Conservation (phyloP, 257 asterid genomes). For the Nicotiana paniculata region DNA sequence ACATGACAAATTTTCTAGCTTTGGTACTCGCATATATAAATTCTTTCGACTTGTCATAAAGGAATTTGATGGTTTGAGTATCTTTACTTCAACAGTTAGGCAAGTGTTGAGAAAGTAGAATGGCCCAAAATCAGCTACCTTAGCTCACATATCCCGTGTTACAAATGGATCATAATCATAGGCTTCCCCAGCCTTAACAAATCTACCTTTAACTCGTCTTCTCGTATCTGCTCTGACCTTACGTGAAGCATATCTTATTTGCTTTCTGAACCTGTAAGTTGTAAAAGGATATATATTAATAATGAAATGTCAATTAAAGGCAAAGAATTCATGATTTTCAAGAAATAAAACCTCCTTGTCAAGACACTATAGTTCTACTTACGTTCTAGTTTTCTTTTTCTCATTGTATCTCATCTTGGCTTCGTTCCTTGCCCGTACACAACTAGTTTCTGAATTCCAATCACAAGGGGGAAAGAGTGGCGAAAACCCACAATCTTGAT, state of each 20-base stretch:
- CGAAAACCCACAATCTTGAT: slow-evolving; percentile 60
- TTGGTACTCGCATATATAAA: neutral
- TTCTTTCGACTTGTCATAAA: neutral
- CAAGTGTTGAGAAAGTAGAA: neutral
- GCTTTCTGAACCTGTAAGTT: slow-evolving; percentile 59
- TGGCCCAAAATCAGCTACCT: neutral
- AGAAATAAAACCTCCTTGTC: neutral
- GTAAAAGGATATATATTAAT: neutral
- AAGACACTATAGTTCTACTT: neutral
- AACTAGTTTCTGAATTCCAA: slow-evolving; percentile 32
- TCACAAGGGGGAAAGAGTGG: slow-evolving; percentile 53
- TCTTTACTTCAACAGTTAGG: neutral
- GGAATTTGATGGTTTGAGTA: neutral
- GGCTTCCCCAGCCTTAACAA: slow-evolving; percentile 68
- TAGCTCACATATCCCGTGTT: slow-evolving; percentile 23
- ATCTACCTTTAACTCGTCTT: slow-evolving; percentile 80
- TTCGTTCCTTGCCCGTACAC: slow-evolving; percentile 60
- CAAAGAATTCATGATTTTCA: neutral
- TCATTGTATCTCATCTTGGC: slow-evolving; percentile 85
- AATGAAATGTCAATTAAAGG: neutral
- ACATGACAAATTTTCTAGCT: neutral
- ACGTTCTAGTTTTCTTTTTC: slow-evolving; percentile 71
- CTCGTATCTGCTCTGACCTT: slow-evolving; percentile 88
- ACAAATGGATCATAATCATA: slow-evolving; percentile 43
- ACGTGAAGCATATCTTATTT: slow-evolving; percentile 80